Evolutionary conservation across 768 basidiomycete species (phyloP), one percentile per base, ranked within the genome.

Genomic region (Trametes cingulata): DNA sequence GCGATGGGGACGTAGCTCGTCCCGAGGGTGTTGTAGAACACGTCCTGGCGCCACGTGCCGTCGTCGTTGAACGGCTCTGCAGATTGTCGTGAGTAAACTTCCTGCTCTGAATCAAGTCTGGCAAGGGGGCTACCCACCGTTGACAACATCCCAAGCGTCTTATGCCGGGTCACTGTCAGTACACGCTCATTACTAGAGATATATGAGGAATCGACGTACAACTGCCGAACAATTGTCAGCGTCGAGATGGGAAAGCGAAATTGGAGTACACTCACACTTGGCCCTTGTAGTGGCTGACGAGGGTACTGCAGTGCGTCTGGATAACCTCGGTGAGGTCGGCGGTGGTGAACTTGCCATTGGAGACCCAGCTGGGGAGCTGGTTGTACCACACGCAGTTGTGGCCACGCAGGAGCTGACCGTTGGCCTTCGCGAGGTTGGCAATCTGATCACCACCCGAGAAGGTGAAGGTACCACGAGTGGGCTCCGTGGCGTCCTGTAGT

Each of bases 61-160:
- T 86, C 77, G 33, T 86, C 85, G 63, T 85, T 82, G 74, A 86
- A 83, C 10, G 82, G 77, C 68, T 85, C 68, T 68, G 53, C 40
- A 36, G n/a, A 35, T 35, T 22, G 0, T 22, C n/a, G 40, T 33
- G 33, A 54, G 49, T 24, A n/a, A 35, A 20, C 6, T 17, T 17
- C 10, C 22, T 12, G n/a, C 15, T n/a, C 19, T 20, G 27, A n/a
- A 9, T 17, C 3, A 20, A 25, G 24, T 9, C 19, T 7, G 54
- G 42, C 29, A 15, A 27, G 46, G 14, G 52, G 9, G 40, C 65
- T 1, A 52, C 41, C 24, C 13, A 65, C 75, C 83, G 52, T 84
- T 85, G 53, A 84, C 71, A 37, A 83, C 82, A 66, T 84, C 82
- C 81, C 79, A 82, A 36, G 75, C 71, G 62, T 79, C 79, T 79